phyloP scores from a whole-genome alignment of 2,329 filamentous ascomycete species.

The Fusarium hostae region DNA sequence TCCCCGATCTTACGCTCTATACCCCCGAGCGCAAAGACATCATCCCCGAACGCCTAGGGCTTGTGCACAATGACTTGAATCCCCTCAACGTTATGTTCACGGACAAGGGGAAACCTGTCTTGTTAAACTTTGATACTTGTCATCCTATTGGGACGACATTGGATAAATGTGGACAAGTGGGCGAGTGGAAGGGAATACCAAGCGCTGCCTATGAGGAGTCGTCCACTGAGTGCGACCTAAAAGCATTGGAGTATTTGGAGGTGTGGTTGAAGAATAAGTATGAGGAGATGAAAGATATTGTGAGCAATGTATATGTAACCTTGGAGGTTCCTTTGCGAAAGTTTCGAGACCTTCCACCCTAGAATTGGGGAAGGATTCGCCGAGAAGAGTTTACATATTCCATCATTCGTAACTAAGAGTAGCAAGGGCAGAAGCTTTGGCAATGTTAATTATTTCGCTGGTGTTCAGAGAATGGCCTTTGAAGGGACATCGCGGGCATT shows the following conservation, averaged over 20 bases:
- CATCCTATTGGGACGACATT: neutral
- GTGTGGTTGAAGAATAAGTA: neutral
- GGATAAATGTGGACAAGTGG: neutral
- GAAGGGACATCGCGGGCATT: neutral
- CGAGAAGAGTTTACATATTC: rapidly evolving
- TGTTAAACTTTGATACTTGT: neutral
- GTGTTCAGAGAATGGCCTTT: rapidly evolving
- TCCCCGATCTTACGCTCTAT: rapidly evolving
- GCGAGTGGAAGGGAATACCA: neutral
- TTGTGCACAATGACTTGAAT: neutral
- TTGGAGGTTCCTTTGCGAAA: too few species aligned
- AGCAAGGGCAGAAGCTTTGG: neutral
- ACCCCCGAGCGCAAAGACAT: rapidly evolving
- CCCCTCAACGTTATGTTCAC: neutral
- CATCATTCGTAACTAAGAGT: neutral
- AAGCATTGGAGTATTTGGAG: neutral
- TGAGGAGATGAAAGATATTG: neutral
- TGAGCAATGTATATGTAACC: too few species aligned
- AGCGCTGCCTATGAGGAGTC: neutral
- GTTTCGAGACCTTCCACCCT: too few species aligned
- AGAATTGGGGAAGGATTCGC: rapidly evolving
- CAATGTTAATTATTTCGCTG: neutral
- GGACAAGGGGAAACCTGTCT: neutral
- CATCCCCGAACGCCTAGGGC: neutral
- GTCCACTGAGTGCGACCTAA: neutral